phyloP scores from a whole-genome alignment of 148 eudicot species.

The Diospyros lotus region DNA sequence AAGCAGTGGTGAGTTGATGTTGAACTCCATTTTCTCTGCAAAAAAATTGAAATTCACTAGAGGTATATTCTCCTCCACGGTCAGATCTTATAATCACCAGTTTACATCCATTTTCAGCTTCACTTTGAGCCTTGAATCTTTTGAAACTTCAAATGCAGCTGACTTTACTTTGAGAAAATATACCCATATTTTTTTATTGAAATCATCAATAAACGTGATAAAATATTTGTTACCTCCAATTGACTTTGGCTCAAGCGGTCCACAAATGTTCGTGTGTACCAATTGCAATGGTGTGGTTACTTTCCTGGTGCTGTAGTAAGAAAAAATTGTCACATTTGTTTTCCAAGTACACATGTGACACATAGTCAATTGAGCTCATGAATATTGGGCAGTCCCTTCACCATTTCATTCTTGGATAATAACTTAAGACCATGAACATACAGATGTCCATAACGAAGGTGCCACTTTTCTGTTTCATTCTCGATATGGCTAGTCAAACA shows the following conservation, averaged over 20 bases:
- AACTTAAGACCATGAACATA: too few species aligned
- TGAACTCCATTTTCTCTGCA: background rate
- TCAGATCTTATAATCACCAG: background rate
- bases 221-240: background rate
- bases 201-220: background rate
- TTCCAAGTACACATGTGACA: too few species aligned
- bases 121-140: background rate
- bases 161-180: background rate
- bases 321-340: too few species aligned
- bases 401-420: too few species aligned
- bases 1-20: background rate
- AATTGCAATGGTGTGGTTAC: too few species aligned
- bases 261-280: background rate
- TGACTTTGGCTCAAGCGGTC: background rate
- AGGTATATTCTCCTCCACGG: background rate
- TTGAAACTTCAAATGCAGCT: background rate
- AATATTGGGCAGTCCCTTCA: too few species aligned
- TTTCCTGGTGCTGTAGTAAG: too few species aligned
- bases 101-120: background rate
- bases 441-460: too few species aligned
- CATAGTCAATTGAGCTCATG: too few species aligned
- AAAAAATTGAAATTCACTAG: background rate
- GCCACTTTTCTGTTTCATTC: too few species aligned
- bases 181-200: background rate
- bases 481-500: too few species aligned